These are phyloP conservation scores for Isochrysis galbana DNA, from an alignment of 78 protist genomes.

Conservation along the genomic window DNA sequence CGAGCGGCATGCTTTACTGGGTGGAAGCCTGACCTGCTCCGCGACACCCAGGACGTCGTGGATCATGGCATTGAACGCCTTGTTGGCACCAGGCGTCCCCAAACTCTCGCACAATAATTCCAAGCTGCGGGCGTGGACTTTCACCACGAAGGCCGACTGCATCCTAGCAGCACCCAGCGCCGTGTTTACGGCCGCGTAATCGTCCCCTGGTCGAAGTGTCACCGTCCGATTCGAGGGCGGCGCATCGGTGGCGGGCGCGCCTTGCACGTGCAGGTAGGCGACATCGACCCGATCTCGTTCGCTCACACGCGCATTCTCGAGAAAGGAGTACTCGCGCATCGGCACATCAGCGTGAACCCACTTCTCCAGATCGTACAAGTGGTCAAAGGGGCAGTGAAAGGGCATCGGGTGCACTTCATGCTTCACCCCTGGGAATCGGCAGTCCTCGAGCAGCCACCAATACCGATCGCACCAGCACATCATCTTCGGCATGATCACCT, in stretches of 20 bases:
- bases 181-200: not conserved
- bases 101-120: not conserved
- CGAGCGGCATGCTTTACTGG: not conserved
- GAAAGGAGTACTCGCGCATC: not conserved
- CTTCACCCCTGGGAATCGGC: not conserved
- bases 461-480: not conserved
- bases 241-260: not conserved
- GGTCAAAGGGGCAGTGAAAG: slow-evolving; percentile 15
- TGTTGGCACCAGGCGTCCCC: not conserved
- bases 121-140: not conserved
- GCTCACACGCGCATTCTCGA: not conserved
- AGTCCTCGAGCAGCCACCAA: not conserved
- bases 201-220: not conserved
- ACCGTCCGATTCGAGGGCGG: not conserved
- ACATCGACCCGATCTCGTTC: not conserved
- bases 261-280: not conserved
- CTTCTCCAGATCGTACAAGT: not conserved
- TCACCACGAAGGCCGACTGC: not conserved
- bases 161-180: not conserved
- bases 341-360: slow-evolving; percentile 4
- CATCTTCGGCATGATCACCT: not conserved
- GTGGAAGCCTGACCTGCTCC: not conserved
- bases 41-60: not conserved
- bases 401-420: not conserved
- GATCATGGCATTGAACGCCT: not conserved